A percentile compares a stretch with the other conserved stretches of the same genome.
Evolutionary conservation across 1,139 yeast genomes (phyloP).

Genomic region (Candida smagusa): DNA sequence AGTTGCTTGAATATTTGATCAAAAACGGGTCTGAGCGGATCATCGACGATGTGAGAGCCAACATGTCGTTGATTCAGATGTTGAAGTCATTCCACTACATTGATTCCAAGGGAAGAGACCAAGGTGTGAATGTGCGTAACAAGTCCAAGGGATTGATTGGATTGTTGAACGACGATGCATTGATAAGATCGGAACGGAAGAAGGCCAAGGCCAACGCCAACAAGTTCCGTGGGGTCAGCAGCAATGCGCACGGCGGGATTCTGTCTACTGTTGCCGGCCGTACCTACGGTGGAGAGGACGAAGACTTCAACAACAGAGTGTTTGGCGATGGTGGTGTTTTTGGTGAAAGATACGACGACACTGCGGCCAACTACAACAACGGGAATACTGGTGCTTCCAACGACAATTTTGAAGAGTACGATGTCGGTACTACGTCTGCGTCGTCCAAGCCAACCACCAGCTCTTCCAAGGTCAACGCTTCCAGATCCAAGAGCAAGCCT

Average conservation of each 20-base stretch:
- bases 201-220: slow-evolving; percentile 81
- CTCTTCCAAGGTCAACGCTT: slow-evolving; percentile 42
- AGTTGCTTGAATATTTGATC: slow-evolving; percentile 82
- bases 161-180: slow-evolving; percentile 72
- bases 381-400: slow-evolving; percentile 35
- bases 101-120: slow-evolving; percentile 92
- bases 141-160: slow-evolving; percentile 74
- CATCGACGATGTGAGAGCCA: slow-evolving; percentile 90
- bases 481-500: slow-evolving; percentile 17
- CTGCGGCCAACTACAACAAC: slow-evolving; percentile 42
- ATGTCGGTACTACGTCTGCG: slow-evolving; percentile 37
- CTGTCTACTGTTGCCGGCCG: slow-evolving; percentile 39
- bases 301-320: slow-evolving; percentile 53
- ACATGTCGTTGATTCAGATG: slow-evolving; percentile 79
- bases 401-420: slow-evolving; percentile 70
- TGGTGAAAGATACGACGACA: slow-evolving; percentile 63
- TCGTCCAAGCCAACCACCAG: slow-evolving; percentile 42
- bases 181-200: slow-evolving; percentile 80
- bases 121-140: slow-evolving; percentile 92
- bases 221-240: slow-evolving; percentile 73
- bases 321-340: slow-evolving; percentile 82
- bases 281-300: slow-evolving; percentile 46
- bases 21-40: slow-evolving; percentile 93
- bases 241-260: slow-evolving; percentile 47
- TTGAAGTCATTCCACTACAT: slow-evolving; percentile 90